Conservation (phyloP, 2,329 filamentous ascomycete species). For the Trichoderma atroviride region DNA sequence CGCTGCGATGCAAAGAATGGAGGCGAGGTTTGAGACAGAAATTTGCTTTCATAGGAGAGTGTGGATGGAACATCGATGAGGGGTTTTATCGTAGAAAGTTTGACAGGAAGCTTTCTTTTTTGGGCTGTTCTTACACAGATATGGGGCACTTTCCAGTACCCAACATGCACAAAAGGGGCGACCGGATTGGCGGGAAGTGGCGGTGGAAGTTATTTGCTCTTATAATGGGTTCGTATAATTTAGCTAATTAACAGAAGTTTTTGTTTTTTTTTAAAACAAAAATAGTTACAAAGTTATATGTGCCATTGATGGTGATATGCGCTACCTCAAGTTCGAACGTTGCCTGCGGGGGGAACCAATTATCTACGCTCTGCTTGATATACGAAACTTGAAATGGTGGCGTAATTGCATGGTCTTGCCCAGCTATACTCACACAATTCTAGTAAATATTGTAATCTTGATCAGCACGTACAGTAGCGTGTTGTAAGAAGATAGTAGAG, state of each 20-base stretch:
- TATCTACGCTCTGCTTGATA: background rate
- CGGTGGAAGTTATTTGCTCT: constrained; percentile 38
- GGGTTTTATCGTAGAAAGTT: background rate
- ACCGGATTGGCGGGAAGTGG: constrained; percentile 42
- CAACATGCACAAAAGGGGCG: constrained; percentile 37
- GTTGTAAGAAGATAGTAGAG: background rate
- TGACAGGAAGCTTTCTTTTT: background rate
- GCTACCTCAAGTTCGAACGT: background rate
- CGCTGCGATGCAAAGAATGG: background rate
- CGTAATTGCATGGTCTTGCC: background rate
- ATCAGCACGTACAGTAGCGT: background rate
- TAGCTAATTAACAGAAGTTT: constrained; percentile 15
- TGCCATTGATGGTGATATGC: background rate
- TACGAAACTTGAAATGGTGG: background rate
- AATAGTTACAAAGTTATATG: background rate
- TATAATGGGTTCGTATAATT: background rate
- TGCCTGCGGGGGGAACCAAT: background rate
- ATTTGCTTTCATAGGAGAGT: background rate
- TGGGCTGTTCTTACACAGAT: background rate
- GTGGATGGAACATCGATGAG: background rate
- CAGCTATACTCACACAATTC: background rate
- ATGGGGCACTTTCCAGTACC: constrained; percentile 3
- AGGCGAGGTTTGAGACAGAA: background rate
- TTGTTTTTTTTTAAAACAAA: background rate
- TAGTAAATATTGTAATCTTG: background rate